A percentile compares a stretch with the other conserved stretches of the same genome.
These are phyloP conservation scores for Phaffomyces thermotolerans DNA, from an alignment of 805 yeast species.

Conservation along the genomic window DNA sequence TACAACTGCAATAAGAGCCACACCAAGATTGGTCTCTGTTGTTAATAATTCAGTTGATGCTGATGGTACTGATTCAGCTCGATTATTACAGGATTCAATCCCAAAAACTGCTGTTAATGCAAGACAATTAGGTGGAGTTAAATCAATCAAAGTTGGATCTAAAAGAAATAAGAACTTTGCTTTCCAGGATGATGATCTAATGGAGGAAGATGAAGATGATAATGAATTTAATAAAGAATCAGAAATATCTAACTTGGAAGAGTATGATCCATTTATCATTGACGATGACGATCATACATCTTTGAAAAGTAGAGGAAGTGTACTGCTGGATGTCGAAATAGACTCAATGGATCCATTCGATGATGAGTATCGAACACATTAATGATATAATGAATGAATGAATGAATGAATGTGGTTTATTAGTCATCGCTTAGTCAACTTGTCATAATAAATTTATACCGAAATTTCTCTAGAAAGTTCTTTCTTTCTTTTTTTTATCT, in stretches of 20 bases:
- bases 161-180: slow-evolving; percentile 7
- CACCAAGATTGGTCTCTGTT: slow-evolving; percentile 61
- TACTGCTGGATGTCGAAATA: slow-evolving; percentile 22
- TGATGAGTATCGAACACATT: not conserved
- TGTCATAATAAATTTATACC: too few species aligned
- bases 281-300: slow-evolving; percentile 14
- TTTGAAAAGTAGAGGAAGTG: slow-evolving; percentile 13
- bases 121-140: slow-evolving; percentile 21
- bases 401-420: too few species aligned
- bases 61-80: slow-evolving; percentile 4
- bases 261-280: slow-evolving; percentile 23
- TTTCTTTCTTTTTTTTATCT: too few species aligned
- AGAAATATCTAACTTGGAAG: slow-evolving; percentile 2
- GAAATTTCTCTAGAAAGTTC: too few species aligned
- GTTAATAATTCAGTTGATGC: slow-evolving; percentile 20
- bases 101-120: slow-evolving; percentile 21
- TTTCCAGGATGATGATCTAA: slow-evolving; percentile 12
- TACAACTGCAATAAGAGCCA: slow-evolving; percentile 72
- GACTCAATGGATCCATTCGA: slow-evolving; percentile 15
- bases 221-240: not conserved
- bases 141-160: slow-evolving; percentile 14
- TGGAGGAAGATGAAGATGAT: slow-evolving; percentile 16
- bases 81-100: slow-evolving; percentile 9
- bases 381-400: too few species aligned
- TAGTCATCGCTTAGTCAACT: too few species aligned